Conservation (phyloP, 371 early-diverging fungal species). For the Rhizopus sp. region DNA sequence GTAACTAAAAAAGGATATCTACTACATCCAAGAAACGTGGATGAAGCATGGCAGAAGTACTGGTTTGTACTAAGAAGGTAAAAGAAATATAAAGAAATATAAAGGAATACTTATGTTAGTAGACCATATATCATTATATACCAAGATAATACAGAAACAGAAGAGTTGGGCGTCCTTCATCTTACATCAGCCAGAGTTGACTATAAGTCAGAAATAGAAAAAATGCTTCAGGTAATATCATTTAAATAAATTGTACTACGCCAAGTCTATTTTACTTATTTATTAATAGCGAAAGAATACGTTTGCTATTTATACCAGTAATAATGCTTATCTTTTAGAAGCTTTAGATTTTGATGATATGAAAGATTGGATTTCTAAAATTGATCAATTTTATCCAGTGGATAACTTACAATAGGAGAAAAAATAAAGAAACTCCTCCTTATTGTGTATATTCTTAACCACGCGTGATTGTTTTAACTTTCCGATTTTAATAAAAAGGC, state of each 20-base stretch:
- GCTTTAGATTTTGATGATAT: slow-evolving; percentile 66
- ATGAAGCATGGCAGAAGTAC: slow-evolving; percentile 34
- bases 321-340: slow-evolving; percentile 71
- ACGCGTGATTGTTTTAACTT: slow-evolving; percentile 22
- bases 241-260: neutral
- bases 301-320: slow-evolving; percentile 74
- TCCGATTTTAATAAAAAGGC: slow-evolving; percentile 8
- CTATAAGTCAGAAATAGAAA: slow-evolving; percentile 59
- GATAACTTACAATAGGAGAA: neutral
- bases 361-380: slow-evolving; percentile 72
- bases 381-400: slow-evolving; percentile 63
- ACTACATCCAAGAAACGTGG: slow-evolving; percentile 42
- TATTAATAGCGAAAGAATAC: slow-evolving; percentile 52
- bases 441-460: slow-evolving; percentile 5
- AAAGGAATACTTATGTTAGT: neutral
- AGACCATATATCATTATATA: slow-evolving; percentile 79
- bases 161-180: slow-evolving; percentile 68
- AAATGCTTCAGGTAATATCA: slow-evolving; percentile 30
- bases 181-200: slow-evolving; percentile 66
- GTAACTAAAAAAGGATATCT: slow-evolving; percentile 57
- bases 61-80: slow-evolving; percentile 47
- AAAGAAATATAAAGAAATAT: neutral
- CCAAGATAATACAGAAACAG: slow-evolving; percentile 54
- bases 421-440: slow-evolving; percentile 6
- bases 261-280: slow-evolving; percentile 1